Percentiles rank a stretch among this genome's conserved stretches.
Evolutionary conservation across 345 rosid genomes (phyloP).

Genomic region (Melastoma malabathricum): DNA sequence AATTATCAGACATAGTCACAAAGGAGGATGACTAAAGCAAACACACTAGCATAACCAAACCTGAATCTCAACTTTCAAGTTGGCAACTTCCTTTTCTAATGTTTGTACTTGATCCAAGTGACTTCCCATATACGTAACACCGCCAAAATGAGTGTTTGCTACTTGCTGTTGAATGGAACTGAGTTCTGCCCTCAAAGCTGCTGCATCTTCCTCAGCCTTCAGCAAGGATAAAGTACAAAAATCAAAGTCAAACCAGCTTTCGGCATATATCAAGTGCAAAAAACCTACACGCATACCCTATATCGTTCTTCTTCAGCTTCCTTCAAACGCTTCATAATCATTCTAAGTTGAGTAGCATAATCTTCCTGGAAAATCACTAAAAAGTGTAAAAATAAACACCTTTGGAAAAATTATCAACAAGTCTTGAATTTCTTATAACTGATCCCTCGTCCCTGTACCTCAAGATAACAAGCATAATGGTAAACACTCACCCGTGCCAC

Average conservation of each 20-base stretch:
- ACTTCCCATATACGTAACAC: constrained; percentile 27
- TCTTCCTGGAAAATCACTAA: constrained; percentile 58
- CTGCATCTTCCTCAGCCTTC: constrained; percentile 99
- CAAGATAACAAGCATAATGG: background rate
- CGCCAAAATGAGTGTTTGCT: constrained; percentile 35
- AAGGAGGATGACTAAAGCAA: too few species aligned
- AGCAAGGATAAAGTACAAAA: constrained; percentile 9
- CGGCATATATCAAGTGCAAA: constrained; percentile 3
- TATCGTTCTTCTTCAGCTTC: constrained; percentile 95
- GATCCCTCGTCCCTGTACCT: background rate
- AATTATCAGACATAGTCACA: background rate
- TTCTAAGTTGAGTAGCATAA: constrained; percentile 81
- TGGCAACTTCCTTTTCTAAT: constrained; percentile 63
- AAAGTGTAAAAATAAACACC: background rate
- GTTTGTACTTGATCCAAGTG: constrained; percentile 43
- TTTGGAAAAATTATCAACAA: background rate
- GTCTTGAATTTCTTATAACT: too few species aligned
- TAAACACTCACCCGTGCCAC: constrained; percentile 50
- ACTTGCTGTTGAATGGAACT: constrained; percentile 71
- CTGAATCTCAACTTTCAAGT: constrained; percentile 55
- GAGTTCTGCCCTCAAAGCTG: constrained; percentile 87
- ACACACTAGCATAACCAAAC: constrained; percentile 14
- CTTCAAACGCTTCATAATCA: constrained; percentile 65
- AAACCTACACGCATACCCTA: constrained; percentile 32
- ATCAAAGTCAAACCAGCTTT: background rate